Percentiles rank a stretch among this genome's conserved stretches.
phyloP scores from a whole-genome alignment of 176 grass and related monocot genomes.

The Thalia dealbata region DNA sequence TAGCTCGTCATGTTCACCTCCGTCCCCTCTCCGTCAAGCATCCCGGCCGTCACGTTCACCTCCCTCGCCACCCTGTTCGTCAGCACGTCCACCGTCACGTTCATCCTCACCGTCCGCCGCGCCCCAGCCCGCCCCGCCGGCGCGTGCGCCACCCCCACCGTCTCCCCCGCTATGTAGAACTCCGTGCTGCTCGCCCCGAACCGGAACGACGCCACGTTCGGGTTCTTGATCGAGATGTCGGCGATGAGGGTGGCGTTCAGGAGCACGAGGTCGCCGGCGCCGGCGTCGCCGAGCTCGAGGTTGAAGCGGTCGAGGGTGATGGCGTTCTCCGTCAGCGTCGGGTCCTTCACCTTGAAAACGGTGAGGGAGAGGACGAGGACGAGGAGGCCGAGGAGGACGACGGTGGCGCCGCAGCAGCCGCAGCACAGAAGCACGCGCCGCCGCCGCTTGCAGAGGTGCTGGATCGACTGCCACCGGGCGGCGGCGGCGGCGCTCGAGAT shows the following conservation, averaged over 20 bases:
- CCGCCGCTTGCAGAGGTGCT: not conserved
- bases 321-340: conserved; percentile 39
- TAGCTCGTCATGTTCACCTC: conserved; percentile 32
- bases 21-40: conserved; percentile 26
- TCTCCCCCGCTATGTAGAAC: conserved; percentile 30
- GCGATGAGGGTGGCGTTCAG: conserved; percentile 42
- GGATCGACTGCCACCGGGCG: not conserved
- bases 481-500: not conserved
- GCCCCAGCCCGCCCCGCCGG: conserved; percentile 35
- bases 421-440: conserved; percentile 26
- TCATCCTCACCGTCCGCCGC: conserved; percentile 35
- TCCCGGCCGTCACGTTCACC: conserved; percentile 21
- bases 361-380: conserved; percentile 43
- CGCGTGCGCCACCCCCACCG: conserved; percentile 21
- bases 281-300: not conserved
- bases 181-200: conserved; percentile 39
- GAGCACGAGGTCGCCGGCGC: not conserved
- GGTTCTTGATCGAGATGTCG: conserved; percentile 36
- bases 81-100: conserved; percentile 50
- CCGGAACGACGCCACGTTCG: conserved; percentile 43
- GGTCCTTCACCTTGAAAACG: conserved; percentile 38
- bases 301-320: conserved; percentile 13
- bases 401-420: conserved; percentile 7
- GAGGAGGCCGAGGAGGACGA: conserved; percentile 22
- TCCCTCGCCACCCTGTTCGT: conserved; percentile 24